Evolutionary conservation across 805 yeast genomes (phyloP).

Genomic region (Millerago galiae): DNA sequence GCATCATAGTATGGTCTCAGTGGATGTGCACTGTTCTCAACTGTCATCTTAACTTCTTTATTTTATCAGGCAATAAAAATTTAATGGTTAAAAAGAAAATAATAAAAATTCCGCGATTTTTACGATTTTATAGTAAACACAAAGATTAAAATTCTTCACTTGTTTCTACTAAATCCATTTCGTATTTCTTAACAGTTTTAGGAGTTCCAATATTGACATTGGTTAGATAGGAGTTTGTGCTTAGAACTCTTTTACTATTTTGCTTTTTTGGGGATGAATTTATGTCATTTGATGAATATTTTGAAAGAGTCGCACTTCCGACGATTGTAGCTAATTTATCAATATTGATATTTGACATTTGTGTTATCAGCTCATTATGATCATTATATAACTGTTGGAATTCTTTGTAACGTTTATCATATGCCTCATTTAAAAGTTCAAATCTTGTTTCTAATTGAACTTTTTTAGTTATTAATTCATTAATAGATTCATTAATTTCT

Average conservation of each 20-base stretch:
- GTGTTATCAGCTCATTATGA: slow-evolving; percentile 19
- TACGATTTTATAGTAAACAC: background rate
- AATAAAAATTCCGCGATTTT: background rate
- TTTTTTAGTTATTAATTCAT: slow-evolving; percentile 14
- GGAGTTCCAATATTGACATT: slow-evolving; percentile 11
- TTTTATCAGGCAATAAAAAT: background rate
- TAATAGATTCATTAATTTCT: slow-evolving; percentile 6
- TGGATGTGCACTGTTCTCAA: slow-evolving; percentile 5
- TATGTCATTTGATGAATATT: background rate
- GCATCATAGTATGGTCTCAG: slow-evolving; percentile 68
- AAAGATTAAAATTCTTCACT: slow-evolving; percentile 1
- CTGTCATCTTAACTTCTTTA: background rate
- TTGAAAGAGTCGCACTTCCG: slow-evolving; percentile 14
- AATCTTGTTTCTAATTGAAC: slow-evolving; percentile 15
- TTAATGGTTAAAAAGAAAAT: background rate
- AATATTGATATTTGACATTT: slow-evolving; percentile 20
- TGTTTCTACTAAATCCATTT: slow-evolving; percentile 3
- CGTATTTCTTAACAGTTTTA: slow-evolving; percentile 8
- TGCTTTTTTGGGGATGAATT: slow-evolving; percentile 5
- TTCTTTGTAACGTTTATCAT: slow-evolving; percentile 21
- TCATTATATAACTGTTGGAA: slow-evolving; percentile 25
- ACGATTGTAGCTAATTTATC: slow-evolving; percentile 26
- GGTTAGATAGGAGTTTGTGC: slow-evolving; percentile 23
- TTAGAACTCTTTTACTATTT: slow-evolving; percentile 15
- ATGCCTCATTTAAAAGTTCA: slow-evolving; percentile 20